These are phyloP conservation scores for Candida gorgasii DNA, from an alignment of 805 yeast species.

Conservation along the genomic window DNA sequence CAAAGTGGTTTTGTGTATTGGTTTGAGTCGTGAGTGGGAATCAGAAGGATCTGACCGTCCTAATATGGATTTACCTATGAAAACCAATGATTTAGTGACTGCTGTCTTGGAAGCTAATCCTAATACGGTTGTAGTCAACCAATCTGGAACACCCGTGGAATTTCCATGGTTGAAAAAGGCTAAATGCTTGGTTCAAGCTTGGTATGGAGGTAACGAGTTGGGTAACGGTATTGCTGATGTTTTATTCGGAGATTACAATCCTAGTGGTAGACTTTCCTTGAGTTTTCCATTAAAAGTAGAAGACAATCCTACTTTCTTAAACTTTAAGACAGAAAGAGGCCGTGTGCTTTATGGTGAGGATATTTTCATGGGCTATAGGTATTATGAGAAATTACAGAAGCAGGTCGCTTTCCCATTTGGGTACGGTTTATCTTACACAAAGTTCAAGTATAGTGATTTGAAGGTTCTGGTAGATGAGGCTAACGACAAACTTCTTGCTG, in stretches of 20 bases:
- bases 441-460: constrained; percentile 20
- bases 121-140: constrained; percentile 33
- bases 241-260: constrained; percentile 32
- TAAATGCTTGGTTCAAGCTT: constrained; percentile 29
- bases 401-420: constrained; percentile 36
- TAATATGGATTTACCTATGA: constrained; percentile 26
- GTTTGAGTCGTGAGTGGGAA: constrained; percentile 32
- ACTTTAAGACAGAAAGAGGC: constrained; percentile 31
- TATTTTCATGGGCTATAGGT: constrained; percentile 32
- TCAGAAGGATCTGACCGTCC: constrained; percentile 32
- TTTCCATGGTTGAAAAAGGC: constrained; percentile 31
- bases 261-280: constrained; percentile 26
- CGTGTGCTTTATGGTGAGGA: constrained; percentile 35
- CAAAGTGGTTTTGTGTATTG: constrained; percentile 29
- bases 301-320: constrained; percentile 32
- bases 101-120: constrained; percentile 29
- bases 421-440: constrained; percentile 31
- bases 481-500: constrained; percentile 17
- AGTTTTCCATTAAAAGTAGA: constrained; percentile 20
- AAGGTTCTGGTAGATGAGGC: constrained; percentile 19
- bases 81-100: constrained; percentile 21
- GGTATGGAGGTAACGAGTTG: constrained; percentile 38
- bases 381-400: constrained; percentile 28
- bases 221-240: constrained; percentile 36
- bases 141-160: constrained; percentile 34